A percentile compares a stretch with the other conserved stretches of the same genome.
These are phyloP conservation scores for Cryptosporidium andersoni DNA, from an alignment of 169 alveolate species.

Conservation along the genomic window DNA sequence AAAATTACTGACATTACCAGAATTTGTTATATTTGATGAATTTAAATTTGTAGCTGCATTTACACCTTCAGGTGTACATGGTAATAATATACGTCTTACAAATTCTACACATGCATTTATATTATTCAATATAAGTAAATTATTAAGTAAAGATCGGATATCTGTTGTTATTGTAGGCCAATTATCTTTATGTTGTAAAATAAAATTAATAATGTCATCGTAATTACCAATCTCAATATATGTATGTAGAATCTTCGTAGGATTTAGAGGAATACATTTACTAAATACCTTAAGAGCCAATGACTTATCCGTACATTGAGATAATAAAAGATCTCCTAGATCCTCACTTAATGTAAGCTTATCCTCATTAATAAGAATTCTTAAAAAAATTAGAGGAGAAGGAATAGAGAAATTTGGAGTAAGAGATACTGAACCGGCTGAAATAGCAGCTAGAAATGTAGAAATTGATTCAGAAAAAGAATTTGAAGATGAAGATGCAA, in stretches of 20 bases:
- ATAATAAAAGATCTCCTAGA: conserved; percentile 92
- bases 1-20: neutral
- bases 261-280: conserved; percentile 83
- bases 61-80: conserved; percentile 23
- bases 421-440: neutral
- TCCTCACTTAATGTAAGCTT: conserved; percentile 97
- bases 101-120: conserved; percentile 73
- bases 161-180: conserved; percentile 71
- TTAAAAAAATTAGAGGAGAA: conserved; percentile 78
- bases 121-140: conserved; percentile 75
- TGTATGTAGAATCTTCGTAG: conserved; percentile 91
- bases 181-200: conserved; percentile 29
- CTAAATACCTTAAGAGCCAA: conserved; percentile 90
- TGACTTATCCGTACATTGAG: conserved; percentile 85
- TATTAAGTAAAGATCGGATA: conserved; percentile 47
- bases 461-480: conserved; percentile 79
- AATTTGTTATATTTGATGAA: conserved; percentile 31
- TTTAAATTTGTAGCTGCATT: conserved; percentile 7
- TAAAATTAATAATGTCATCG: conserved; percentile 84
- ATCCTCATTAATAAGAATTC: conserved; percentile 95
- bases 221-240: conserved; percentile 93
- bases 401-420: neutral
- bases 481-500: conserved; percentile 82
- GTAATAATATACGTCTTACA: conserved; percentile 73
- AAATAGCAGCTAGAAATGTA: neutral